These are phyloP conservation scores for Yamadazyma scolyti DNA, from an alignment of 805 yeast species.

Conservation along the genomic window DNA sequence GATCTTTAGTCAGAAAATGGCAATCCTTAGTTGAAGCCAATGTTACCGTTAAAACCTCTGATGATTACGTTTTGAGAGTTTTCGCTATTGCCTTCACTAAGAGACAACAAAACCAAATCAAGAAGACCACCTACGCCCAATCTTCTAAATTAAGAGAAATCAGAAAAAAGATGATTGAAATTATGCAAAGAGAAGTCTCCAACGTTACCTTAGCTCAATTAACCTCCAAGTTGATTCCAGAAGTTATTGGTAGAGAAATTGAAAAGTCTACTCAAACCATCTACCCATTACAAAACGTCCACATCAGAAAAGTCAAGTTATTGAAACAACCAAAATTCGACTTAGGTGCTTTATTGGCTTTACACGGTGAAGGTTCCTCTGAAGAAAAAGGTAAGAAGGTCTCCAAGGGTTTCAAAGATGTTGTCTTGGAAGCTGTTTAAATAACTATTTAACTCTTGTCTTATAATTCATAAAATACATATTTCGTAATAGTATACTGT, in stretches of 20 bases:
- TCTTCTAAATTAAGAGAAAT: slow-evolving; percentile 95
- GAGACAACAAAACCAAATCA: slow-evolving; percentile 94
- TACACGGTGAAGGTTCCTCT: slow-evolving; percentile 92
- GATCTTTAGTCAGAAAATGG: slow-evolving; percentile 98
- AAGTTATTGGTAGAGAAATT: slow-evolving; percentile 97
- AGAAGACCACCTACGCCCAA: slow-evolving; percentile 98
- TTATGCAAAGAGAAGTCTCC: slow-evolving; percentile 94
- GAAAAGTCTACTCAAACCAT: slow-evolving; percentile 93
- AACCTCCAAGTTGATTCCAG: slow-evolving; percentile 96
- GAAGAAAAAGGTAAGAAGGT: slow-evolving; percentile 98
- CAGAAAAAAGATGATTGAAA: slow-evolving; percentile 94
- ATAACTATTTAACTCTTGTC: slow-evolving; percentile 6
- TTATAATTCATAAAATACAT: slow-evolving; percentile 8
- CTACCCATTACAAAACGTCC: slow-evolving; percentile 97
- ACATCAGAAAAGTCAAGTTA: slow-evolving; percentile 98
- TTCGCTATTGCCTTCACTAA: slow-evolving; percentile 98
- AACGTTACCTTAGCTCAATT: slow-evolving; percentile 94
- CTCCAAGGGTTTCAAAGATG: slow-evolving; percentile 97
- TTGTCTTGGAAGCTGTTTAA: slow-evolving; percentile 94
- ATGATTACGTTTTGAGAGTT: slow-evolving; percentile 94
- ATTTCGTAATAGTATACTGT: slow-evolving; percentile 3
- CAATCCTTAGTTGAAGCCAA: slow-evolving; percentile 97
- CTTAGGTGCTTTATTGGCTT: slow-evolving; percentile 91
- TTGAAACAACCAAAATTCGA: slow-evolving; percentile 99
- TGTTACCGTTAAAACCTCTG: slow-evolving; percentile 97